These are phyloP conservation scores for Fusarium poae DNA, from an alignment of 2,329 filamentous ascomycete genomes.

Conservation along the genomic window DNA sequence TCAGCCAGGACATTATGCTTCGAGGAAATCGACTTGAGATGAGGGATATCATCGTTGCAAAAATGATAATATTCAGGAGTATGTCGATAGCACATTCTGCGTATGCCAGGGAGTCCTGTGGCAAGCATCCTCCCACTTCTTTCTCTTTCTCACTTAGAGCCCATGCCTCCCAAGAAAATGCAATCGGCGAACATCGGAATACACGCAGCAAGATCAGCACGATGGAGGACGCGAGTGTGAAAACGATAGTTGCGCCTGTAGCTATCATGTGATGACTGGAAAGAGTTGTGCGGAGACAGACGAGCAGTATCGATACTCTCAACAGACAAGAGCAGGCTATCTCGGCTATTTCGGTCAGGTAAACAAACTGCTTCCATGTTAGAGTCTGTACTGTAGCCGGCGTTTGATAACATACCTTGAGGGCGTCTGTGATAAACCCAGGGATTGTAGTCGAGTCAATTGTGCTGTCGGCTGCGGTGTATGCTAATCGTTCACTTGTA, in stretches of 20 bases:
- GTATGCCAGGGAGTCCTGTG: conserved; percentile 54
- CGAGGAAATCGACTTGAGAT: conserved; percentile 56
- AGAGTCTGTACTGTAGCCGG: background rate
- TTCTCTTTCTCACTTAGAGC: conserved; percentile 9
- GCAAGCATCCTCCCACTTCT: conserved; percentile 36
- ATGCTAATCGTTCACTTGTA: conserved; percentile 20
- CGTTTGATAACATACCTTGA: conserved; percentile 23
- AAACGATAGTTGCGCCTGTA: conserved; percentile 52
- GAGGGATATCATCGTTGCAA: conserved; percentile 58
- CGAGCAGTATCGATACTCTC: conserved; percentile 56
- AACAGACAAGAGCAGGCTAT: conserved; percentile 56
- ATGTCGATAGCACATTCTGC: conserved; percentile 61
- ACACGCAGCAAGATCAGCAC: conserved; percentile 56
- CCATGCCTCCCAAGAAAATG: conserved; percentile 53
- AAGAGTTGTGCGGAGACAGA: conserved; percentile 57
- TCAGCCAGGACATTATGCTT: conserved; percentile 58
- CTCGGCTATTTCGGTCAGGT: conserved; percentile 53
- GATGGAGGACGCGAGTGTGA: conserved; percentile 53
- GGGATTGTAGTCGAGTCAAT: conserved; percentile 13
- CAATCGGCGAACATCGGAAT: conserved; percentile 57
- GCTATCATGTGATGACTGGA: conserved; percentile 51
- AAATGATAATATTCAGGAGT: conserved; percentile 60
- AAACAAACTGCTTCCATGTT: conserved; percentile 45
- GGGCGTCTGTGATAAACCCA: conserved; percentile 23
- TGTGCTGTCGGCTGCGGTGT: conserved; percentile 11